Evolutionary conservation across 2,329 filamentous ascomycete genomes (phyloP), one percentile per base, ranked within the genome.

Genomic region (Fusarium sp.): DNA sequence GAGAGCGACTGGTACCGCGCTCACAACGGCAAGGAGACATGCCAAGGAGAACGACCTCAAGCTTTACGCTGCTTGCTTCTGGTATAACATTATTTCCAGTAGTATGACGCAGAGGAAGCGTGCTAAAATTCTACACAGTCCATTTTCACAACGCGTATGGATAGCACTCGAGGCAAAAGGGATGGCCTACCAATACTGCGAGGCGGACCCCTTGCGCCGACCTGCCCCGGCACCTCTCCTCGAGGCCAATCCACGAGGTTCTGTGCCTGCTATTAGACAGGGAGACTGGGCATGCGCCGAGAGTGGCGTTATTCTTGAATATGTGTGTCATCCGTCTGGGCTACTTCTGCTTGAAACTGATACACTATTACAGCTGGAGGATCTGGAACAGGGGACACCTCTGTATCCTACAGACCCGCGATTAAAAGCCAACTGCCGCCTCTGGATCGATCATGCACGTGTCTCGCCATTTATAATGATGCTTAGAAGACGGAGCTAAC

Each of bases 81-180:
- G 94, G 92, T 94, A 82, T 27, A 23, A 4, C 23, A 23, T 23
- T 23, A 3, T 23, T 23, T 5, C 23, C 23, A 23, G 23, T 23
- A 23, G 23, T 23, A 23, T 5, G 23, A 23, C 23, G 4, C 23
- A 23, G 23, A 23, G 10, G 7, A 30, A 6, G 18, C 12, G 71
- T 57, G 56, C 36, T 57, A 34, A 65, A 55, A 57, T 6, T 10
- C 7, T 28, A 4, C 8, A 13, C 46, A 93, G 92, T 76, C 94
- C 94, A 28, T 96, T 95, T 77, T 94, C 94, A 2, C 94, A 97
- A 77, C 89, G 94, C 16, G 92, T 96, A 28, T 97, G 94, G 94
- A 96, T 97, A 69, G 92, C 94, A 1, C 85, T 97, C 37, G 94
- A 97, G 78, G 85, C 90, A 73, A 96, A 96, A 78, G 87, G 89